phyloP scores from a whole-genome alignment of 2,329 filamentous ascomycete genomes.

The Fusarium mangiferae region DNA sequence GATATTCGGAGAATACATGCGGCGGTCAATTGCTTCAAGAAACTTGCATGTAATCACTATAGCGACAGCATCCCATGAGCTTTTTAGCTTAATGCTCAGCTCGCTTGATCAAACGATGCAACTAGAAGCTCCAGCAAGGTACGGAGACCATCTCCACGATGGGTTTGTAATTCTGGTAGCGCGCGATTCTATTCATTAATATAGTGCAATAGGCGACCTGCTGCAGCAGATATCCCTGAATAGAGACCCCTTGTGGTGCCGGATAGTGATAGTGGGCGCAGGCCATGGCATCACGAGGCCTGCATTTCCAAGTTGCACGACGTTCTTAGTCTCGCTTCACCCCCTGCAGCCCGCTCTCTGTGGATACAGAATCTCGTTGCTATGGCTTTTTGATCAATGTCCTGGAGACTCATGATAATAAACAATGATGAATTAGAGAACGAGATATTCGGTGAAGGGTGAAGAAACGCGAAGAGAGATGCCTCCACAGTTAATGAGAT shows the following conservation, averaged over 20 bases:
- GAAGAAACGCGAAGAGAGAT: background rate
- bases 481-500: conserved; percentile 6
- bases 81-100: conserved; percentile 32
- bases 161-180: conserved; percentile 7
- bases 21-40: conserved; percentile 32
- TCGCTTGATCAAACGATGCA: conserved; percentile 32
- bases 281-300: conserved; percentile 37
- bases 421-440: conserved; percentile 12
- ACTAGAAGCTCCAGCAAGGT: conserved; percentile 27
- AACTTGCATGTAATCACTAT: conserved; percentile 28
- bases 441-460: conserved; percentile 1
- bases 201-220: conserved; percentile 19
- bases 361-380: conserved; percentile 34
- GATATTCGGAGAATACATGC: conserved; percentile 23
- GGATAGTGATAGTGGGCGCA: conserved; percentile 28
- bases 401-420: conserved; percentile 15
- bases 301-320: conserved; percentile 39
- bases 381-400: conserved; percentile 21
- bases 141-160: conserved; percentile 26
- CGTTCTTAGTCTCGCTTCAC: conserved; percentile 32
- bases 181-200: conserved; percentile 22
- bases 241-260: conserved; percentile 17
- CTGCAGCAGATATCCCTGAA: conserved; percentile 31
- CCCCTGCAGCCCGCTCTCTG: conserved; percentile 33
- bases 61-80: conserved; percentile 32